Evolutionary conservation across 2,329 filamentous ascomycete species (phyloP).

Genomic region (Karstenula rhodostoma): DNA sequence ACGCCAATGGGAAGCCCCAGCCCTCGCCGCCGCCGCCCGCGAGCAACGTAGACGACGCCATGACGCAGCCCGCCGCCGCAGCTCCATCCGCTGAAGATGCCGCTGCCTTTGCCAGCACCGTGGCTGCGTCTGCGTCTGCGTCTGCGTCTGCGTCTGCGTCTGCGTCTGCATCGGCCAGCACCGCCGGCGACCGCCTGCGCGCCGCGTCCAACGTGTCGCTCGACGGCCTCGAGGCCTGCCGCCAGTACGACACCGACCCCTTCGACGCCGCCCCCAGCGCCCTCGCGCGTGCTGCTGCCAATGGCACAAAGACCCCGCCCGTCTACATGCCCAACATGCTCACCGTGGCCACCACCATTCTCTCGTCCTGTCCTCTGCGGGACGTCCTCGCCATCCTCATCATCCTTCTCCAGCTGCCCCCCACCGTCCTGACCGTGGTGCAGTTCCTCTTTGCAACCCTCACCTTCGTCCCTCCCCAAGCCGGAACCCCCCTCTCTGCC

Average conservation of each 20-base stretch:
- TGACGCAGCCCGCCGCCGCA: slow-evolving; percentile 43
- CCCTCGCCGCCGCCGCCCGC: slow-evolving; percentile 50
- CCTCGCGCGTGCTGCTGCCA: slow-evolving; percentile 72
- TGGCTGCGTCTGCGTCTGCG: slow-evolving; percentile 19
- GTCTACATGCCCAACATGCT: slow-evolving; percentile 73
- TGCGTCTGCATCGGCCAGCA: no score
- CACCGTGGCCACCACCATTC: slow-evolving; percentile 82
- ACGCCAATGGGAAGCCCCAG: slow-evolving; percentile 52
- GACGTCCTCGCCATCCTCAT: slow-evolving; percentile 97
- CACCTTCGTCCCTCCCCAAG: slow-evolving; percentile 84
- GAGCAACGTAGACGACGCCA: slow-evolving; percentile 48
- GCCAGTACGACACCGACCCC: slow-evolving; percentile 38
- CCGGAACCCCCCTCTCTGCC: slow-evolving; percentile 77
- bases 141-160: no score
- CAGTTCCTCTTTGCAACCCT: slow-evolving; percentile 92
- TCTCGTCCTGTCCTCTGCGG: slow-evolving; percentile 87
- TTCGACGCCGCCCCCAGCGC: slow-evolving; percentile 51
- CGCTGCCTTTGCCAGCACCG: slow-evolving; percentile 19
- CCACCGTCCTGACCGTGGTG: slow-evolving; percentile 84
- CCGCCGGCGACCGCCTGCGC: slow-evolving; percentile 46
- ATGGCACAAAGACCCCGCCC: slow-evolving; percentile 69
- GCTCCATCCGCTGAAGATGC: slow-evolving; percentile 15
- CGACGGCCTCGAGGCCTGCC: slow-evolving; percentile 49
- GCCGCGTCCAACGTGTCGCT: slow-evolving; percentile 54
- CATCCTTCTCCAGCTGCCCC: slow-evolving; percentile 90